Evolutionary conservation across 1,284 basidiomycete species (phyloP).

Genomic region (Ganoderma resinaceum): DNA sequence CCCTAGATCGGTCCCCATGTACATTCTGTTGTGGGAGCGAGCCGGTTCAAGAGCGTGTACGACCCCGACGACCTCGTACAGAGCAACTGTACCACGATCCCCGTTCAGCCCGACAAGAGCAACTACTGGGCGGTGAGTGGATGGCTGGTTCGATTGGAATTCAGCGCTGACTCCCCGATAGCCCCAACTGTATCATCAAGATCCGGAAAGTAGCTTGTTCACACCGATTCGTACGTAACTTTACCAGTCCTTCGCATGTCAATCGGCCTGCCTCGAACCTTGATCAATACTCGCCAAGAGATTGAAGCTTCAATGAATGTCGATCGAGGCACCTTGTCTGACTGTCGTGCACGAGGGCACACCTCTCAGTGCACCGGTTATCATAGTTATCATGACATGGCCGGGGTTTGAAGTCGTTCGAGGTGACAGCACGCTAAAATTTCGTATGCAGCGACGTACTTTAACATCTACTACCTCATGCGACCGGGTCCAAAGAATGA

Average conservation of each 20-base stretch:
- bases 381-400: background rate
- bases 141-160: background rate
- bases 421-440: constrained; percentile 8
- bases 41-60: constrained; percentile 31
- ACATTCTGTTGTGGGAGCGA: constrained; percentile 40
- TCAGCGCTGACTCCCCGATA: constrained; percentile 8
- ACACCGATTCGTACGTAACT: constrained; percentile 31
- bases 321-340: background rate
- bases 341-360: background rate
- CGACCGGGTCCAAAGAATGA: constrained; percentile 29
- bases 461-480: constrained; percentile 41
- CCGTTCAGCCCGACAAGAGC: constrained; percentile 37
- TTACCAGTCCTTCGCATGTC: background rate
- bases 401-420: background rate
- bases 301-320: background rate
- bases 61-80: constrained; percentile 30
- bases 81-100: constrained; percentile 35
- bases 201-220: constrained; percentile 30
- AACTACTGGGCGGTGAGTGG: constrained; percentile 38
- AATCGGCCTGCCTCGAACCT: background rate
- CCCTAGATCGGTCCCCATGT: constrained; percentile 33
- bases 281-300: background rate
- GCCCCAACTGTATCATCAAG: constrained; percentile 35
- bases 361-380: background rate
- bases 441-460: constrained; percentile 19